phyloP scores from a whole-genome alignment of 257 asterid species.

The Echium plantagineum region DNA sequence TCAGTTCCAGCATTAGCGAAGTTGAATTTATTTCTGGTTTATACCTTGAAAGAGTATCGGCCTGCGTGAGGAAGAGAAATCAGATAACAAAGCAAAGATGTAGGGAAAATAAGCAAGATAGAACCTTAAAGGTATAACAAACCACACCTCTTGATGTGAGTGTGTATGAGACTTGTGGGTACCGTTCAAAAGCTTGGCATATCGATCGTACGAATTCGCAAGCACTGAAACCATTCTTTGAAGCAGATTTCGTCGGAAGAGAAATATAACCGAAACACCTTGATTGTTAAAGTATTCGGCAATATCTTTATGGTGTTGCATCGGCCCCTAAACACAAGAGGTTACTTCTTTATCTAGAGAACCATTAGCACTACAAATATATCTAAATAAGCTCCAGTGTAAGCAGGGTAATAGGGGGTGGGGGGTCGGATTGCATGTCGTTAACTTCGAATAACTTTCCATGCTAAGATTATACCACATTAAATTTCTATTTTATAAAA shows the following conservation, averaged over 20 bases:
- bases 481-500: too few species aligned
- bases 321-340: constrained; percentile 21
- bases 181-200: constrained; percentile 30
- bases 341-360: not conserved
- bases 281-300: constrained; percentile 26
- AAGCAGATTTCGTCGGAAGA: constrained; percentile 28
- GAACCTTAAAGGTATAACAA: constrained; percentile 1
- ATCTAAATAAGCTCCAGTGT: too few species aligned
- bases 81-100: not conserved
- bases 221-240: constrained; percentile 32
- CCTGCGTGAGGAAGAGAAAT: constrained; percentile 31
- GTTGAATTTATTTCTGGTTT: constrained; percentile 56
- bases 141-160: constrained; percentile 24
- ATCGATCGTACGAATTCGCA: constrained; percentile 31
- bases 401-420: too few species aligned
- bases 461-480: too few species aligned
- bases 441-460: too few species aligned
- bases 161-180: constrained; percentile 40
- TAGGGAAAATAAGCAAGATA: not conserved
- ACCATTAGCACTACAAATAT: not conserved
- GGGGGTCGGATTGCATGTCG: too few species aligned
- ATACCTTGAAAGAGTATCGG: constrained; percentile 60
- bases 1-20: constrained; percentile 44
- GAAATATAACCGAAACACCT: constrained; percentile 32
- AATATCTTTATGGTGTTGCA: constrained; percentile 27